Evolutionary conservation across 306 rosid genomes (phyloP), one percentile per base, ranked within the genome.

Genomic region (Quercus berberidifolia): DNA sequence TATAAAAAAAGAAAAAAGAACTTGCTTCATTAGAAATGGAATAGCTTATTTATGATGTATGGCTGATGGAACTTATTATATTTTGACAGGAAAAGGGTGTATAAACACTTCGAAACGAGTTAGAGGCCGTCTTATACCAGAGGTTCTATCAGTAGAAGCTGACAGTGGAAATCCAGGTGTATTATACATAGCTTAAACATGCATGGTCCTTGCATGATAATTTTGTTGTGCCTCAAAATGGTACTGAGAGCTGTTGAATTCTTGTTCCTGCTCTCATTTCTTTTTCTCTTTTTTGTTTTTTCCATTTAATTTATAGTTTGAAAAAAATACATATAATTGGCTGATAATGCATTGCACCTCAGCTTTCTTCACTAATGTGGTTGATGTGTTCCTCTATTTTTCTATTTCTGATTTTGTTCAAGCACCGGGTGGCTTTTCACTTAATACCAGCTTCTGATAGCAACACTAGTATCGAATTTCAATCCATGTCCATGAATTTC

Each of bases 81-180:
- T 76, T 79, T 81, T 79, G 69, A 74, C 92, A 93, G 98, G 98
- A 87, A 74, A 76, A 21, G 67, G 92, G 80, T 65, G 80, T 70
- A 13, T 90, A 68, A 83, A 60, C 70, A 49, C 79, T 17, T 46
- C 2, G 19, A 59, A 68, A n/a, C 49, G 43, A 69, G 69, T 21
- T 65, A 25, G 56, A 28, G 63, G 46, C 71, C 79, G 18, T 83
- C 80, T 62, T 63, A 80, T 69, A 80, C 20, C 76, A 56, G 64
- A 56, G 64, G 25, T 62, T 72, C 71, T 49, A 8, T 74, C 41
- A 52, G 76, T 83, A 71, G 67, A 80, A 81, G 87, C 77, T 71
- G 75, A 73, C 71, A 6, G 74, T 75, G 84, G 78, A 84, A 74
- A 65, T 77, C 83, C 84, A 81, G 88, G 90, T 87, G 87, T 69